These are phyloP conservation scores for Sicyos edulis DNA, from an alignment of 306 rosid genomes.

Conservation along the genomic window DNA sequence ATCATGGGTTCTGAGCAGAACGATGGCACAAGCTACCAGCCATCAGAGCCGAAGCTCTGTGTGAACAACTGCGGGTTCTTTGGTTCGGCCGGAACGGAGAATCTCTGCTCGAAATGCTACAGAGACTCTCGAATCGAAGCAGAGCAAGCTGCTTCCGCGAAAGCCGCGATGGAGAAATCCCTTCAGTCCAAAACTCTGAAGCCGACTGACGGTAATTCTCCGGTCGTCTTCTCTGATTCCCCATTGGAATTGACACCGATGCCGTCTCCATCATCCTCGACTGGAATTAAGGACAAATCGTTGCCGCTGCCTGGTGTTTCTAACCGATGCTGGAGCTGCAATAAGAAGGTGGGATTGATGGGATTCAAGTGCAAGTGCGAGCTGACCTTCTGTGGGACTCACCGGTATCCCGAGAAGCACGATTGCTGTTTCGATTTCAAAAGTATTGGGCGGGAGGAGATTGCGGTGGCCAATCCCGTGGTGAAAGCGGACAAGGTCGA, in stretches of 20 bases:
- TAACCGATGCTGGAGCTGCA: conserved; percentile 45
- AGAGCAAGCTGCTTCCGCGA: conserved; percentile 35
- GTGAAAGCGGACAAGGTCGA: conserved; percentile 41
- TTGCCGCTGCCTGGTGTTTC: conserved; percentile 12
- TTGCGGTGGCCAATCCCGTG: conserved; percentile 44
- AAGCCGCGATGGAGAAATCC: conserved; percentile 38
- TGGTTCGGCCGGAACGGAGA: conserved; percentile 38
- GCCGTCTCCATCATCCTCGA: background rate
- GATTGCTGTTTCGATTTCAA: conserved; percentile 45
- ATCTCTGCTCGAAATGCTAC: conserved; percentile 58
- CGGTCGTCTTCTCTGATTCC: background rate
- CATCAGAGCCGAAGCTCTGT: conserved; percentile 49
- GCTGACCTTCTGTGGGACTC: conserved; percentile 39
- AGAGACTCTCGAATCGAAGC: conserved; percentile 25
- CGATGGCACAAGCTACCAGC: conserved; percentile 39
- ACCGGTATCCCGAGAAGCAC: conserved; percentile 57
- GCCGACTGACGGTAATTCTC: background rate
- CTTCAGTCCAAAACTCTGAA: conserved; percentile 17
- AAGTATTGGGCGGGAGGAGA: conserved; percentile 33
- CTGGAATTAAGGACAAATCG: background rate
- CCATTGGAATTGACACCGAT: background rate
- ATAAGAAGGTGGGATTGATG: conserved; percentile 41
- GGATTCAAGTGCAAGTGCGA: conserved; percentile 62
- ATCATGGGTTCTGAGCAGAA: conserved; percentile 47
- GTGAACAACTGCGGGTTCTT: conserved; percentile 65